Evolutionary conservation across 1,284 basidiomycete genomes (phyloP).

Genomic region (Chalciporus sp.): DNA sequence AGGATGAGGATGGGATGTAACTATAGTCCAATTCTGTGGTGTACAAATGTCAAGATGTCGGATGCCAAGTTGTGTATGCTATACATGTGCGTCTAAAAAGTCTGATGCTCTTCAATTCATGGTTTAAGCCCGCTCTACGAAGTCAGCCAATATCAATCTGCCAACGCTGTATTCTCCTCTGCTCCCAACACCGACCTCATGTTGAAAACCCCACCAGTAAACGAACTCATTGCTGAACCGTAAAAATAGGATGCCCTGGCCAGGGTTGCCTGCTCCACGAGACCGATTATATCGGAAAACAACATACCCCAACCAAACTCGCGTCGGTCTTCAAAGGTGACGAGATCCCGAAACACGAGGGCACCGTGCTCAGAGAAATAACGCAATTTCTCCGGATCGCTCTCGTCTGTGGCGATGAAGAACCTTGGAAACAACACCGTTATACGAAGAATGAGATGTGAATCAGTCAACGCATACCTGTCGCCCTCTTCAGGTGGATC

Average conservation of each 20-base stretch:
- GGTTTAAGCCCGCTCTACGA: background rate
- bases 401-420: conserved; percentile 47
- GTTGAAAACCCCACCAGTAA: conserved; percentile 42
- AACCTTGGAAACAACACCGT: conserved; percentile 33
- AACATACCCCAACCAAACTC: conserved; percentile 41
- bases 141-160: conserved; percentile 19
- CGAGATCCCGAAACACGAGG: conserved; percentile 40
- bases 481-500: conserved; percentile 23
- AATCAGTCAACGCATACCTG: conserved; percentile 13
- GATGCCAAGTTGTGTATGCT: background rate
- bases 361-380: conserved; percentile 38
- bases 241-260: conserved; percentile 42
- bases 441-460: background rate
- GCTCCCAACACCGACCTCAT: conserved; percentile 35
- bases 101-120: background rate
- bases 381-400: conserved; percentile 32
- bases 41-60: conserved; percentile 15
- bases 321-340: conserved; percentile 39
- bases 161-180: conserved; percentile 24
- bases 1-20: background rate
- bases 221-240: conserved; percentile 43
- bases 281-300: conserved; percentile 42
- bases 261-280: conserved; percentile 43
- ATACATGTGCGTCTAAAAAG: conserved; percentile 1
- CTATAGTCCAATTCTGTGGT: conserved; percentile 7